A percentile compares a stretch with the other conserved stretches of the same genome.
phyloP scores from a whole-genome alignment of 2,329 filamentous ascomycete genomes.

The Arthrobotrys conoides region DNA sequence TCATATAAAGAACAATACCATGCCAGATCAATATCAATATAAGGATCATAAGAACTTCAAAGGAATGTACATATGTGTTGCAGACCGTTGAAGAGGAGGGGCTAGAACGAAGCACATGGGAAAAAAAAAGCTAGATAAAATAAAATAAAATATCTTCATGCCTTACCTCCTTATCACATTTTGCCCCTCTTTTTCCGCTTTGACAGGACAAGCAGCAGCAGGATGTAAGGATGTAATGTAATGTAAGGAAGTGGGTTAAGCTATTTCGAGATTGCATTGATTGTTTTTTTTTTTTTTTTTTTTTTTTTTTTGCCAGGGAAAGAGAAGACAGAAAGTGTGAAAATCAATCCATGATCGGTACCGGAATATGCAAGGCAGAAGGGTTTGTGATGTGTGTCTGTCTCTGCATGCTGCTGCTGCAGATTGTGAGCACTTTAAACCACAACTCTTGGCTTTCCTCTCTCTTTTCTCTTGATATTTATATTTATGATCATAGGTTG shows the following conservation, averaged over 20 bases:
- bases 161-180: constrained; percentile 45
- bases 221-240: too few relatives aligned
- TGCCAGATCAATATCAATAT: too few relatives aligned
- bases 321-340: neutral
- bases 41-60: neutral
- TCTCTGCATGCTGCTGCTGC: constrained; percentile 47
- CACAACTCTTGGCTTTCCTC: too few relatives aligned
- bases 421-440: constrained; percentile 16
- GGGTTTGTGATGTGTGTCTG: constrained; percentile 33
- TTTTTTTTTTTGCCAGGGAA: neutral
- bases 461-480: too few relatives aligned
- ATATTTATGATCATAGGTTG: too few relatives aligned
- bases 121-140: too few relatives aligned
- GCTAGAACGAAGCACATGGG: too few relatives aligned
- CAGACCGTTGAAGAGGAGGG: neutral
- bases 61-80: constrained; percentile 59
- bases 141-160: too few relatives aligned
- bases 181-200: constrained; percentile 1
- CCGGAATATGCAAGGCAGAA: constrained; percentile 30
- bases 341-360: constrained; percentile 23
- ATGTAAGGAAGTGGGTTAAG: too few relatives aligned
- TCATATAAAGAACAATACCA: too few relatives aligned
- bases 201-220: too few relatives aligned
- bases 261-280: constrained; percentile 10
- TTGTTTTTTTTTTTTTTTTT: too few relatives aligned